Evolutionary conservation across 2,329 filamentous ascomycete genomes (phyloP), one percentile per base, ranked within the genome.

Genomic region (Fusarium sp.): DNA sequence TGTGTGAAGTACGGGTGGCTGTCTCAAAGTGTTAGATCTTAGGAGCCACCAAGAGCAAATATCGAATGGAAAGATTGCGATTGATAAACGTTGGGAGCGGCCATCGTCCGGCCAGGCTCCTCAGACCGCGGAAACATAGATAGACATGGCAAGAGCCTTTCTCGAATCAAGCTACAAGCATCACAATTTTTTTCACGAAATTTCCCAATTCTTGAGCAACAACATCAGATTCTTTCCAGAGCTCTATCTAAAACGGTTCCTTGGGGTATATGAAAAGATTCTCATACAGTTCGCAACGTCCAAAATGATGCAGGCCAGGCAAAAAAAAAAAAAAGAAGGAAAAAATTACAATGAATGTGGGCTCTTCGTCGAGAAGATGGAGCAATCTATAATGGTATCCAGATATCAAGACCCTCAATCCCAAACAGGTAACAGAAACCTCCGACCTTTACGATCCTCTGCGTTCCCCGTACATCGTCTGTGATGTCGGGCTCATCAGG

Each of bases 291-390:
- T 57, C 40, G 47, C 54, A 62, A 60, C 45, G 21, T 57, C 56
- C 51, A 49, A 38, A 60, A 59, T 60, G 51, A 60, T 19, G 19
- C 22, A 40, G 45, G 38, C 46, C 14, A 54, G 55, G 42, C 47
- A 58, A 46, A 60, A 58, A 60, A 67, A 51, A n/a, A n/a, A n/a
- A n/a, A n/a, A n/a, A n/a, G n/a, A n/a, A n/a, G n/a, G n/a, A n/a
- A n/a, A n/a, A n/a, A n/a, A n/a, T 42, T 60, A 36, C 59, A 69
- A 70, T 42, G 67, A 71, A 68, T 59, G 69, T 62, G 45, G 50
- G 67, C 70, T 77, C 77, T 77, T 78, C 76, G 62, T 71, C 67
- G 75, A 69, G 75, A 79, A 78, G 76, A 77, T 75, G 64, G 74
- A 76, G 65, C 62, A 73, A 64, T 79, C 76, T 78, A 77, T 69